phyloP scores from a whole-genome alignment of 2,329 filamentous ascomycete genomes.

The Pseudopithomyces chartarum region DNA sequence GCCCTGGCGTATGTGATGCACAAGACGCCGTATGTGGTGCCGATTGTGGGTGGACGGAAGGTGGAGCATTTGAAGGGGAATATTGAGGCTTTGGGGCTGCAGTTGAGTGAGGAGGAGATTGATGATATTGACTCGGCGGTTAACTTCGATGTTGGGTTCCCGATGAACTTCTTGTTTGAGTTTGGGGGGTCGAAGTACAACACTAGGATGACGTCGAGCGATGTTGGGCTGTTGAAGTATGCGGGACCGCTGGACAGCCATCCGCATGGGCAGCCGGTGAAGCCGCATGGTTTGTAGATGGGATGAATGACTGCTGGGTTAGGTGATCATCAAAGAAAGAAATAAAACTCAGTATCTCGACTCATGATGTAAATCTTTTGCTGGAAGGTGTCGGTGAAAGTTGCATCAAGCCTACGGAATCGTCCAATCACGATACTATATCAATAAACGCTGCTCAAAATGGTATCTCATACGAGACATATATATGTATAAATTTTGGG shows the following conservation, averaged over 20 bases:
- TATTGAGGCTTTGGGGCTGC: constrained; percentile 59
- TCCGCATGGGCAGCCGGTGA: constrained; percentile 26
- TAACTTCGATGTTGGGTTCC: constrained; percentile 63
- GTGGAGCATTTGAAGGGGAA: constrained; percentile 71
- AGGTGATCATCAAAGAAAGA: background rate
- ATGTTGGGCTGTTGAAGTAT: constrained; percentile 34
- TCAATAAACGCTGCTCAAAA: too few relatives aligned
- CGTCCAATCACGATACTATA: too few relatives aligned
- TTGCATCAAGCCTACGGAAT: too few relatives aligned
- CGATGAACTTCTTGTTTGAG: constrained; percentile 51
- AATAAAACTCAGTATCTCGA: too few relatives aligned
- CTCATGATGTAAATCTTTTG: too few relatives aligned
- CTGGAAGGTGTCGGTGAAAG: too few relatives aligned
- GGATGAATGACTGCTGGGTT: too few relatives aligned
- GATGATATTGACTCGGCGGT: constrained; percentile 58
- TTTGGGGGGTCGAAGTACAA: constrained; percentile 33
- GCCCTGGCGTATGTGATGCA: constrained; percentile 75
- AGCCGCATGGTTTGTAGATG: constrained; percentile 31
- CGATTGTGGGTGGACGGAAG: constrained; percentile 75
- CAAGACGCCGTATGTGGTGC: constrained; percentile 75
- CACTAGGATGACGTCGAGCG: constrained; percentile 31
- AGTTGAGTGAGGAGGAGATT: constrained; percentile 58
- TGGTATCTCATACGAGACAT: too few relatives aligned
- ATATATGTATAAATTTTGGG: too few relatives aligned
- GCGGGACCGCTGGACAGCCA: constrained; percentile 35